phyloP scores from a whole-genome alignment of 2,329 filamentous ascomycete species.

The Pseudogymnoascus pannorum region DNA sequence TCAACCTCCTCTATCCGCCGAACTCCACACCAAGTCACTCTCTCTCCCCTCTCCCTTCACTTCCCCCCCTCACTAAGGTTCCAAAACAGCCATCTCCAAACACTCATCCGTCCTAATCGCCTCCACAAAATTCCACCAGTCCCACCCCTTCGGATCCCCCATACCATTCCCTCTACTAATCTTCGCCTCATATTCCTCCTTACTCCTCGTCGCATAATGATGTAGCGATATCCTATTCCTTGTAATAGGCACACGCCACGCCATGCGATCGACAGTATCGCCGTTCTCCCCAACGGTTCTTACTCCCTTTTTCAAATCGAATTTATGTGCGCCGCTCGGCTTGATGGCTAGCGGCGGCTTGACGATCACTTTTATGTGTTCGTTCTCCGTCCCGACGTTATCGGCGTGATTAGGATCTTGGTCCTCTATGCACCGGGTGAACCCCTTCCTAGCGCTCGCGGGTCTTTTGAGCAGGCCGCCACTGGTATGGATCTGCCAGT shows the following conservation, averaged over 20 bases:
- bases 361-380: conserved; percentile 29
- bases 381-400: conserved; percentile 22
- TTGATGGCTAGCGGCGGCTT: conserved; percentile 20
- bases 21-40: not conserved
- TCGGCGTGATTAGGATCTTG: conserved; percentile 10
- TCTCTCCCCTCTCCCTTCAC: not conserved
- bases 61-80: conserved; percentile 13
- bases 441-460: conserved; percentile 17
- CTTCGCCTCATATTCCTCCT: conserved; percentile 28
- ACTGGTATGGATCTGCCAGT: conserved; percentile 29
- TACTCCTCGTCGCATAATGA: conserved; percentile 30
- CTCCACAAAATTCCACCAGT: conserved; percentile 24
- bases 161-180: conserved; percentile 24
- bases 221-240: conserved; percentile 26
- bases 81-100: conserved; percentile 22
- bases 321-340: conserved; percentile 22
- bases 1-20: not conserved
- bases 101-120: conserved; percentile 20
- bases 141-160: conserved; percentile 20
- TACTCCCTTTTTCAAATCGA: conserved; percentile 16
- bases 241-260: conserved; percentile 25
- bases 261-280: conserved; percentile 18
- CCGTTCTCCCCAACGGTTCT: conserved; percentile 26
- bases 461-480: conserved; percentile 21
- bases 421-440: conserved; percentile 28